Base-by-base conservation (phyloP, 768 basidiomycete genomes). In the Leucocoprinus birnbaumii region DNA sequence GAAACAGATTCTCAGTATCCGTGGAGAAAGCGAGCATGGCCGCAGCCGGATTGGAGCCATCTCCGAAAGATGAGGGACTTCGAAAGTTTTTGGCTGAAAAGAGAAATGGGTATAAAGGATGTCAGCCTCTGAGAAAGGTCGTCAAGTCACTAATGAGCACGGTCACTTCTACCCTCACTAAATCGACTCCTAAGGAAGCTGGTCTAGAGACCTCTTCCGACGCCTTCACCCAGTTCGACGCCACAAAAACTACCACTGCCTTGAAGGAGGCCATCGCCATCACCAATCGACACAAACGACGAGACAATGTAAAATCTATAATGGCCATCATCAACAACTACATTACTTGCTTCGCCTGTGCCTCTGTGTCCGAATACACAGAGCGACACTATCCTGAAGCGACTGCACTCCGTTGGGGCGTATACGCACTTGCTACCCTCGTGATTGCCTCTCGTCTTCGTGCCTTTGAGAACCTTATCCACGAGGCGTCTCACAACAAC, bases 401-500 rank as follows among this genome's bases (percentile, higher is more conserved):
- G 8, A 8, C 2, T 41, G 16, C 24, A 10, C 16, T 10, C n/a
- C 43, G 50, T 38, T 51, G 50, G 50, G 3, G n/a, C 9, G 40
- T 31, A 13, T 51, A 51, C 26, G 5, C 26, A 24, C 13, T 18
- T 41, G 40, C 50, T 11, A 19, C 41, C 10, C 50, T 51, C 50
- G 18, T 51, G 40, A 51, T 43, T n/a, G 50, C 50, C 24, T 51
- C 50, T 3, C 50, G 50, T 19, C 40, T 51, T 5, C 50, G 50
- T 38, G 50, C 50, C 25, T 51, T 51, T 43, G 51, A 53, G 42
- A 53, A 53, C 14, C n/a, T 45, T 19, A 42, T 53, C 0, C 51
- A 53, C 21, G 51, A 53, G 41, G 51, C 51, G 5, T 53, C 51
- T 22, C 51, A 53, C 21, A 53, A 53, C 26, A 45, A 45, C 22